phyloP scores from a whole-genome alignment of 345 rosid species.

The Dipteronia sinensis region DNA sequence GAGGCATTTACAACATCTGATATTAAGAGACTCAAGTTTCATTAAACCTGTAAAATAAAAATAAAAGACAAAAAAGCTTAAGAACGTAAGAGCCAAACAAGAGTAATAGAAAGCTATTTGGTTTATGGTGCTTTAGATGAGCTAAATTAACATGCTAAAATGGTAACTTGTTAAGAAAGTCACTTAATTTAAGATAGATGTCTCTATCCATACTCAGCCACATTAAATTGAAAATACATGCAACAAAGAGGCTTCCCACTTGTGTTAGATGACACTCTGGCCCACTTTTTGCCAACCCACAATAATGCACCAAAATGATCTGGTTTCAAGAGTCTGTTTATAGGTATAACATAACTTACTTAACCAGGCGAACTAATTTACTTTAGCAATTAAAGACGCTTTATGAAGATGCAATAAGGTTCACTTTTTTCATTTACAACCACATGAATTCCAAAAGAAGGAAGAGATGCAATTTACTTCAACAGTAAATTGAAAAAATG shows the following conservation, averaged over 20 bases:
- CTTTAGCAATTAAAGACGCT: not conserved
- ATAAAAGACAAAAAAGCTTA: not conserved
- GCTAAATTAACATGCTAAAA: not conserved
- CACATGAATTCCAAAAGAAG: not conserved
- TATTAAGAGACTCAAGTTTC: constrained; percentile 55
- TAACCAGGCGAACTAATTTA: not conserved
- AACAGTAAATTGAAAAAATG: not conserved
- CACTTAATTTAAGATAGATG: not conserved
- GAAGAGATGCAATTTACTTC: not conserved
- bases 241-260: not conserved
- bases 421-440: not conserved
- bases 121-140: not conserved
- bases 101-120: not conserved
- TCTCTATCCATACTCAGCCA: not conserved
- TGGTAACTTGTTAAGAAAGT: not conserved
- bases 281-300: not conserved
- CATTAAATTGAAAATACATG: constrained; percentile 9
- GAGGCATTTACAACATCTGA: constrained; percentile 57
- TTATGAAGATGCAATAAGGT: not conserved
- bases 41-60: constrained; percentile 40
- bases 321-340: not conserved
- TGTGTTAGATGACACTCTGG: not conserved
- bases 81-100: not conserved
- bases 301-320: not conserved
- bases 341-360: not conserved